A percentile compares a stretch with the other conserved stretches of the same genome.
phyloP scores from a whole-genome alignment of 2,329 filamentous ascomycete species.

The Ophiosphaerella korrae region DNA sequence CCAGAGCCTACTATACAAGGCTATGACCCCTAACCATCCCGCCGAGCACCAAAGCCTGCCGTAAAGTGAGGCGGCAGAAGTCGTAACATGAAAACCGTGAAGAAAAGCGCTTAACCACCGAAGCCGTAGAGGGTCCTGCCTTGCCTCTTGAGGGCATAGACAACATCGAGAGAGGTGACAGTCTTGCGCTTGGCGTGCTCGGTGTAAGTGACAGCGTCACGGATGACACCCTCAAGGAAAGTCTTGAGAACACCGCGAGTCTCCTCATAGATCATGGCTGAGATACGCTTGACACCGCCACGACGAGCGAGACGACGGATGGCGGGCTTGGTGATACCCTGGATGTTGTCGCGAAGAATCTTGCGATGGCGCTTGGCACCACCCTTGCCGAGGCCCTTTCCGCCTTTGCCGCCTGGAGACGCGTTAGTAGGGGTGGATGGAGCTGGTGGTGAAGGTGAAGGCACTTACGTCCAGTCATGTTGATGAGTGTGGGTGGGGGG shows the following conservation, averaged over 20 bases:
- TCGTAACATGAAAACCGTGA: conserved; percentile 45
- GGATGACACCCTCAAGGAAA: conserved; percentile 77
- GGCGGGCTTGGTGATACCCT: conserved; percentile 61
- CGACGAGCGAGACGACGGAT: conserved; percentile 61
- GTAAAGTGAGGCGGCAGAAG: conserved; percentile 49
- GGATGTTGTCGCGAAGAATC: conserved; percentile 62
- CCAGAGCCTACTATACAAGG: conserved; percentile 43
- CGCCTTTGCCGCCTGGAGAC: conserved; percentile 57
- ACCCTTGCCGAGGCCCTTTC: conserved; percentile 61
- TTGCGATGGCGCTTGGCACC: conserved; percentile 61
- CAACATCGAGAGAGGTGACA: conserved; percentile 70
- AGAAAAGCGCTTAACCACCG: conserved; percentile 70
- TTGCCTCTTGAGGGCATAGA: conserved; percentile 68
- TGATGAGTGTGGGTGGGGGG: conserved; percentile 30
- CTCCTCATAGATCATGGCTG: conserved; percentile 76
- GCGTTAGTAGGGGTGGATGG: conserved; percentile 36
- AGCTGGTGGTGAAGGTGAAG: conserved; percentile 16
- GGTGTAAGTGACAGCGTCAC: conserved; percentile 77
- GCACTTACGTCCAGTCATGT: conserved; percentile 54
- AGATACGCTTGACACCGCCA: conserved; percentile 61
- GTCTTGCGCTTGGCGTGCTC: conserved; percentile 84
- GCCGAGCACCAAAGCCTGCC: conserved; percentile 64
- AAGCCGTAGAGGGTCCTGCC: conserved; percentile 82
- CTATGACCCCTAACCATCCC: conserved; percentile 35
- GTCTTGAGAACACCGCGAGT: conserved; percentile 78